Evolutionary conservation across 306 rosid species (phyloP).

Genomic region (Medicago truncatula): MtrunA17r5.0-ANR NC_053042.1:1321501-1322000

Average conservation of each 20-base stretch:
- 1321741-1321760: slow-evolving; percentile 1
- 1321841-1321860: background rate
- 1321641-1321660: background rate
- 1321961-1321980: slow-evolving; percentile 13
- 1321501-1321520: slow-evolving; percentile 2
- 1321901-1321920: no score
- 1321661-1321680: background rate
- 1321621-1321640: background rate
- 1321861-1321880: background rate
- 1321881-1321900: background rate
- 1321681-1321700: background rate
- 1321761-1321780: slow-evolving; percentile 17
- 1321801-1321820: background rate
- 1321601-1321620: background rate
- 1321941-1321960: background rate
- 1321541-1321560: background rate
- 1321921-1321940: no score
- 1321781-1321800: slow-evolving; percentile 29
- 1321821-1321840: background rate
- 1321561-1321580: slow-evolving; percentile 20
- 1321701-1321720: no score
- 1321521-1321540: background rate
- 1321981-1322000: slow-evolving; percentile 23
- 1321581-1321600: slow-evolving; percentile 24
- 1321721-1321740: no score